These are phyloP conservation scores for Aureobasidium pullulans DNA, from an alignment of 2,329 filamentous ascomycete genomes.

Conservation along the genomic window DNA sequence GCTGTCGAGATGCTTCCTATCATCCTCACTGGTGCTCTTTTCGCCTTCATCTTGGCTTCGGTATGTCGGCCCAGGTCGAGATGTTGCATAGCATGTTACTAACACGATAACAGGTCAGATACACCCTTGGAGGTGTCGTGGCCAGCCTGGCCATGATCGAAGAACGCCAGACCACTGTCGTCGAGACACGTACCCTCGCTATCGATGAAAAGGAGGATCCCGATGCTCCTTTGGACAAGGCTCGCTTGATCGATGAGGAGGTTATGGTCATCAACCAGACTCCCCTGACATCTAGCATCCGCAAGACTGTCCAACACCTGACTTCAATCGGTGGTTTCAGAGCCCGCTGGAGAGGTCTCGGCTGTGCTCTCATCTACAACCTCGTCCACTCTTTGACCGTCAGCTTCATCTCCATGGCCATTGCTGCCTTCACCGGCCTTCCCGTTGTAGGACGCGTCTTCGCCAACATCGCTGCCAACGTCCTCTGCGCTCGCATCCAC, in stretches of 20 bases:
- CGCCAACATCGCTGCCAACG: slow-evolving; percentile 48
- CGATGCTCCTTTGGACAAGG: slow-evolving; percentile 39
- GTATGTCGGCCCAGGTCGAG: slow-evolving; percentile 24
- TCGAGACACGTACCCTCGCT: slow-evolving; percentile 34
- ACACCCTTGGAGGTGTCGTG: slow-evolving; percentile 54
- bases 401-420: slow-evolving; percentile 37
- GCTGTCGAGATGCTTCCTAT: slow-evolving; percentile 24
- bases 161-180: slow-evolving; percentile 46
- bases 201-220: slow-evolving; percentile 46
- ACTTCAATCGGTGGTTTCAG: slow-evolving; percentile 31
- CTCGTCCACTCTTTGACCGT: slow-evolving; percentile 22
- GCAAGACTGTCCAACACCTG: slow-evolving; percentile 54
- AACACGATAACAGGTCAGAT: slow-evolving; percentile 30
- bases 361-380: slow-evolving; percentile 29
- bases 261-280: slow-evolving; percentile 42
- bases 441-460: slow-evolving; percentile 32
- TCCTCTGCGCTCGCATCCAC: slow-evolving; percentile 60
- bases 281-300: slow-evolving; percentile 56
- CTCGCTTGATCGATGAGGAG: slow-evolving; percentile 31
- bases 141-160: slow-evolving; percentile 59
- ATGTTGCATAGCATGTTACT: neutral
- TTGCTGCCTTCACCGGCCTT: slow-evolving; percentile 37
- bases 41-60: slow-evolving; percentile 36
- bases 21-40: slow-evolving; percentile 29
- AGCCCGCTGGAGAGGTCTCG: slow-evolving; percentile 30